Percentiles rank a stretch among this genome's conserved stretches.
phyloP scores from a whole-genome alignment of 495 filamentous ascomycete genomes.

The Podospora comata region DNA sequence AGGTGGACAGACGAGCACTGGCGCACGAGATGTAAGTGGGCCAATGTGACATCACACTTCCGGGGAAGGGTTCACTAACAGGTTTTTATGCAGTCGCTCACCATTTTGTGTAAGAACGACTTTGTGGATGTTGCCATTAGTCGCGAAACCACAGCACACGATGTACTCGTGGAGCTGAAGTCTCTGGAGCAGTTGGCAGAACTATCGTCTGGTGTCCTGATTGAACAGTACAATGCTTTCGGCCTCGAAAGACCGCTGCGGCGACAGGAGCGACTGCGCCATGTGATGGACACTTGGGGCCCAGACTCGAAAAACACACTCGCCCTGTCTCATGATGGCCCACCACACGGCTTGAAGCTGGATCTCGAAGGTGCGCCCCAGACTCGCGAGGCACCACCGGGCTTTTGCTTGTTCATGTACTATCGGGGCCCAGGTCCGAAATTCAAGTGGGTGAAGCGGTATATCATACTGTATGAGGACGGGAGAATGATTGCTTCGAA shows the following conservation, averaged over 20 bases:
- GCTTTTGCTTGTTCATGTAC: slow-evolving; percentile 66
- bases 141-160: slow-evolving; percentile 68
- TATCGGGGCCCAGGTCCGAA: slow-evolving; percentile 75
- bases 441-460: slow-evolving; percentile 83
- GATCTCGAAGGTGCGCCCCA: slow-evolving; percentile 52
- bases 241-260: slow-evolving; percentile 84
- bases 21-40: slow-evolving; percentile 70
- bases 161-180: slow-evolving; percentile 62
- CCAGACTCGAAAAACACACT: slow-evolving; percentile 69
- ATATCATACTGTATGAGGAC: slow-evolving; percentile 65
- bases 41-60: slow-evolving; percentile 1
- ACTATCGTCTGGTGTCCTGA: slow-evolving; percentile 57
- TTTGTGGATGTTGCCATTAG: slow-evolving; percentile 64
- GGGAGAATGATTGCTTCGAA: slow-evolving; percentile 77
- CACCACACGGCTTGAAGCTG: slow-evolving; percentile 40
- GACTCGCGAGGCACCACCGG: slow-evolving; percentile 52
- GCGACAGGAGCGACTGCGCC: slow-evolving; percentile 80
- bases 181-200: slow-evolving; percentile 50
- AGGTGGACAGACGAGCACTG: slow-evolving; percentile 26
- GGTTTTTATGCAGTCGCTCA: slow-evolving; percentile 47
- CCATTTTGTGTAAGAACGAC: slow-evolving; percentile 62
- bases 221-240: slow-evolving; percentile 70
- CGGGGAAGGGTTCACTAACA: slow-evolving; percentile 1
- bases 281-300: slow-evolving; percentile 92
- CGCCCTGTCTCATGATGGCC: slow-evolving; percentile 46